phyloP scores from a whole-genome alignment of 164 flowering plant genomes.

The Kingdonia uniflora region DNA sequence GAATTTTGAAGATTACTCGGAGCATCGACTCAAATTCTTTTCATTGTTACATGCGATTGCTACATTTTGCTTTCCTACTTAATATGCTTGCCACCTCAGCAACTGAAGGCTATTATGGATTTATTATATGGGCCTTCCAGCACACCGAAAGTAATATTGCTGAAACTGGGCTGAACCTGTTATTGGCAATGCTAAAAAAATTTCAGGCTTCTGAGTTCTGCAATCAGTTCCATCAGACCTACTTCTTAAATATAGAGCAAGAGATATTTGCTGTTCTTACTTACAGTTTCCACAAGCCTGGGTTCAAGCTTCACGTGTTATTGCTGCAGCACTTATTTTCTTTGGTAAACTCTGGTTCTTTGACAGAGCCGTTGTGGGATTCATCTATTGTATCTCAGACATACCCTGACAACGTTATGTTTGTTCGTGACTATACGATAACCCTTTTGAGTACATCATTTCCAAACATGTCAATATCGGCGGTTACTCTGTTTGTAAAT shows the following conservation, averaged over 20 bases:
- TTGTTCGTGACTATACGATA: conserved; percentile 79
- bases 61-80: conserved; percentile 91
- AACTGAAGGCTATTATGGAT: conserved; percentile 95
- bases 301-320: conserved; percentile 90
- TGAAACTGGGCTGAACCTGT: conserved; percentile 90
- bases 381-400: conserved; percentile 54
- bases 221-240: conserved; percentile 77
- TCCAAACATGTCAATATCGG: conserved; percentile 85
- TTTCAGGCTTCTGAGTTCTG: conserved; percentile 95
- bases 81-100: conserved; percentile 69
- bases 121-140: conserved; percentile 96
- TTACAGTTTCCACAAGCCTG: conserved; percentile 98
- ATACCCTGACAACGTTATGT: conserved; percentile 60
- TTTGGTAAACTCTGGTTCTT: conserved; percentile 82
- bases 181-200: conserved; percentile 91
- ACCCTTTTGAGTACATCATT: conserved; percentile 84
- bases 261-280: conserved; percentile 98
- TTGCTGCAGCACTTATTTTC: conserved; percentile 88
- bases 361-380: conserved; percentile 96
- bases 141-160: conserved; percentile 98
- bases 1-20: conserved; percentile 98
- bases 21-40: conserved; percentile 94
- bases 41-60: conserved; percentile 95
- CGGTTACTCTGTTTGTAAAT: conserved; percentile 85
- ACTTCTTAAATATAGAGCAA: conserved; percentile 84